These are phyloP conservation scores for Galeopsis tetrahit DNA, from an alignment of 257 asterid genomes.

Conservation along the genomic window DNA sequence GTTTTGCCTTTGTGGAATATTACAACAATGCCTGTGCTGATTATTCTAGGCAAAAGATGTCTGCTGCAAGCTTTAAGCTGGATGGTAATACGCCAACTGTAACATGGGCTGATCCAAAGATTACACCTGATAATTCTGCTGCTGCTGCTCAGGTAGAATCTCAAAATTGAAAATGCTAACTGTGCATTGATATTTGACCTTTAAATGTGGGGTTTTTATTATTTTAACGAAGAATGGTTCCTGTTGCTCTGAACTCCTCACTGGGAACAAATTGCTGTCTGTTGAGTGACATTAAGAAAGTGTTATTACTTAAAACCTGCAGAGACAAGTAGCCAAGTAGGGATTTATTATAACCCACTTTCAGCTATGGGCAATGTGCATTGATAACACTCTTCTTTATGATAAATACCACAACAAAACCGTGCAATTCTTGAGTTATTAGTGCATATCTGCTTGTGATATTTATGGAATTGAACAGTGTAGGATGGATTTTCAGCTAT, in stretches of 20 bases:
- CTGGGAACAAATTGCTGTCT: not conserved
- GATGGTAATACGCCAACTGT: conserved; percentile 86
- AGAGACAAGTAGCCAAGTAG: conserved; percentile 8
- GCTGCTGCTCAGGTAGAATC: conserved; percentile 79
- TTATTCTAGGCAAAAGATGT: conserved; percentile 79
- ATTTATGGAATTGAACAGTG: conserved; percentile 12
- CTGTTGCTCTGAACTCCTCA: conserved; percentile 8
- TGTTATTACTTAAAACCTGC: conserved; percentile 22
- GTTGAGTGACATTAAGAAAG: conserved; percentile 14
- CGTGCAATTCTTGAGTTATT: not conserved
- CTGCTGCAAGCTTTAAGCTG: conserved; percentile 67
- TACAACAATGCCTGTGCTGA: conserved; percentile 98
- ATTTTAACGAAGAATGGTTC: conserved; percentile 18
- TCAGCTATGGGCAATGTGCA: not conserved
- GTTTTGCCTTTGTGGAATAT: conserved; percentile 94
- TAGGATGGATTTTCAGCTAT: not conserved
- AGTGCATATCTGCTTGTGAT: not conserved
- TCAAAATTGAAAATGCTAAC: conserved; percentile 22
- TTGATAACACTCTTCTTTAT: not conserved
- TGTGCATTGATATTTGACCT: conserved; percentile 19
- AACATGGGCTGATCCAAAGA: conserved; percentile 97
- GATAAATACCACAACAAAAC: conserved; percentile 2
- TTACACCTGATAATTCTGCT: conserved; percentile 75
- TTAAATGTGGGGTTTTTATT: conserved; percentile 16
- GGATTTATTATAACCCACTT: not conserved